phyloP scores from a whole-genome alignment of 2,329 filamentous ascomycete species.

The Annulohypoxylon truncatum region DNA sequence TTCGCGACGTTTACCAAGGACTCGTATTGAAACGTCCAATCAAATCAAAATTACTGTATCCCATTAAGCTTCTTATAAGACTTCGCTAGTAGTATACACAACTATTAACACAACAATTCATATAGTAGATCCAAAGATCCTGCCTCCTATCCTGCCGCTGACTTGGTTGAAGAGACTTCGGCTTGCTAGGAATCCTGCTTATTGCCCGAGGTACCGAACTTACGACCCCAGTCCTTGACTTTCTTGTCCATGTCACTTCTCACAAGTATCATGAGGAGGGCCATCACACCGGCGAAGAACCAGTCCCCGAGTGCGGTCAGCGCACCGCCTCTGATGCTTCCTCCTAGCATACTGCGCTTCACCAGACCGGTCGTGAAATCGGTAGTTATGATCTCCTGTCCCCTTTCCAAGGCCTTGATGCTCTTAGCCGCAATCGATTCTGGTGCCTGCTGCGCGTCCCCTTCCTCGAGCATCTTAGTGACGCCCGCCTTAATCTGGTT shows the following conservation, averaged over 20 bases:
- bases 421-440: conserved; percentile 41
- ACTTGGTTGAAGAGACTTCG: no score
- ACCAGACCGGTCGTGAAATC: conserved; percentile 33
- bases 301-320: conserved; percentile 31
- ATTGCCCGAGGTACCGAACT: conserved; percentile 34
- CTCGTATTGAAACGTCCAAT: no score
- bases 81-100: no score
- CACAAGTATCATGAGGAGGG: conserved; percentile 38
- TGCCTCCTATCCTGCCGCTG: no score
- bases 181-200: no score
- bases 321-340: conserved; percentile 37
- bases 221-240: conserved; percentile 29
- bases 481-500: conserved; percentile 39
- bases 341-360: conserved; percentile 37
- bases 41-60: no score
- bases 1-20: no score
- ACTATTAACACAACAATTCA: no score
- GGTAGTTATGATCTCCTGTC: conserved; percentile 47
- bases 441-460: conserved; percentile 28
- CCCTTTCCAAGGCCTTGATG: conserved; percentile 45
- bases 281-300: conserved; percentile 34
- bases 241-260: conserved; percentile 40
- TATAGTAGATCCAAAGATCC: no score
- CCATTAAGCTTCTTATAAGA: no score
- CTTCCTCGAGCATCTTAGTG: conserved; percentile 38